Percentiles rank a stretch among this genome's conserved stretches.
Evolutionary conservation across 2,329 filamentous ascomycete species (phyloP).

Genomic region (Epicoccum sorghinum): DNA sequence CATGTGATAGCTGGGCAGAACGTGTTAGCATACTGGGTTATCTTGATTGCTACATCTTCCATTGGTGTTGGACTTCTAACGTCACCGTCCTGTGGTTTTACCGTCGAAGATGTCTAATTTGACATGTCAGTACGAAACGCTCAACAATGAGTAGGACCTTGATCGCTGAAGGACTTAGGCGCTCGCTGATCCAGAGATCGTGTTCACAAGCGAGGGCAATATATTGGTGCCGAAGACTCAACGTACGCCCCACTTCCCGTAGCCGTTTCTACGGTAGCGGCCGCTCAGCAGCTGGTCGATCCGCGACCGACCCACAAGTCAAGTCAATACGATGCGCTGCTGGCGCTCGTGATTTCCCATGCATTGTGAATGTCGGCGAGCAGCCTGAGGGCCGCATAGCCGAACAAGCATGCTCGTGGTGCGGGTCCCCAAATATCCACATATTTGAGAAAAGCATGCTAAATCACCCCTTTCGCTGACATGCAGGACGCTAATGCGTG

Average conservation of each 20-base stretch:
- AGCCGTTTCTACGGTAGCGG: conserved; percentile 7
- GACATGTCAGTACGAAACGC: too few relatives aligned
- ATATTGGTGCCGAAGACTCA: background rate
- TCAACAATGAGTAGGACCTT: too few relatives aligned
- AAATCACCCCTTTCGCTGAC: conserved; percentile 31
- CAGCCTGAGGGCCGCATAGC: conserved; percentile 7
- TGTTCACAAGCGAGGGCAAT: too few relatives aligned
- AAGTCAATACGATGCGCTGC: background rate
- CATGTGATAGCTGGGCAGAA: too few relatives aligned
- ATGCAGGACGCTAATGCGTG: conserved; percentile 31
- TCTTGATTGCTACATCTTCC: too few relatives aligned
- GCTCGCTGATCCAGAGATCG: background rate
- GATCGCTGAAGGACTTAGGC: background rate
- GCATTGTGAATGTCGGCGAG: conserved; percentile 2
- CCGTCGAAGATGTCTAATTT: too few relatives aligned
- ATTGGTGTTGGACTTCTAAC: too few relatives aligned
- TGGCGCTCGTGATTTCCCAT: background rate
- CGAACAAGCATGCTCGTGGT: background rate
- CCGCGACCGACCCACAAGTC: background rate
- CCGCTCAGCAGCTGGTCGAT: background rate
- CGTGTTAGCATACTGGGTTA: too few relatives aligned
- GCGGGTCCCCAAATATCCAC: conserved; percentile 11
- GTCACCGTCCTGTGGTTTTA: too few relatives aligned
- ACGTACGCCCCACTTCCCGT: conserved; percentile 11
- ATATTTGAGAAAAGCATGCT: conserved; percentile 16